These are phyloP conservation scores for Collybia sordida DNA, from an alignment of 768 basidiomycete species.

Conservation along the genomic window DNA sequence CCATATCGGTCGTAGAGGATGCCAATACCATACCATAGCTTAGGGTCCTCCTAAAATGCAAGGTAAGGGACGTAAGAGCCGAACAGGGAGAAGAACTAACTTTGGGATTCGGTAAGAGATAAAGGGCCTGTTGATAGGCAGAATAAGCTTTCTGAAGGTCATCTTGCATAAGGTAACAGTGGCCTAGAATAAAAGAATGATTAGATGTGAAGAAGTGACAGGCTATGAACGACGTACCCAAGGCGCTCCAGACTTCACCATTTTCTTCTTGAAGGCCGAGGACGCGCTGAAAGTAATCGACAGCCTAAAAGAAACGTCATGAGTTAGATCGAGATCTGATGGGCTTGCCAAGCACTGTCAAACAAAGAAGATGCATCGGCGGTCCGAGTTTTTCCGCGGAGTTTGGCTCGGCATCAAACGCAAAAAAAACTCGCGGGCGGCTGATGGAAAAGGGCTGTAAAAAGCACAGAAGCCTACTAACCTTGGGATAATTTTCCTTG, in stretches of 20 bases:
- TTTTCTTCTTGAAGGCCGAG: slow-evolving; percentile 91
- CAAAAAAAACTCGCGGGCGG: background rate
- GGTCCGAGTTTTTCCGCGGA: slow-evolving; percentile 37
- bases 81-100: slow-evolving; percentile 35
- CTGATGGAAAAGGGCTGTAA: background rate
- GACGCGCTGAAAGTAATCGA: slow-evolving; percentile 95
- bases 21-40: slow-evolving; percentile 99
- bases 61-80: slow-evolving; percentile 9
- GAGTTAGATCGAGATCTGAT: slow-evolving; percentile 24
- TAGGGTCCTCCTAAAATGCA: slow-evolving; percentile 78
- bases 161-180: slow-evolving; percentile 99
- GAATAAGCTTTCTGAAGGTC: slow-evolving; percentile 98
- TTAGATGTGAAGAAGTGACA: slow-evolving; percentile 14
- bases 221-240: slow-evolving; percentile 53
- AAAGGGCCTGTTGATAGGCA: slow-evolving; percentile 97
- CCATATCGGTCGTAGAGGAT: slow-evolving; percentile 99
- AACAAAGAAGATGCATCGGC: slow-evolving; percentile 25
- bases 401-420: slow-evolving; percentile 22
- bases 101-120: slow-evolving; percentile 94
- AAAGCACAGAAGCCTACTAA: slow-evolving; percentile 35
- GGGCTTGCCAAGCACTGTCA: slow-evolving; percentile 26
- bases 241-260: slow-evolving; percentile 97
- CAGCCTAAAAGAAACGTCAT: slow-evolving; percentile 67
- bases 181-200: slow-evolving; percentile 50
- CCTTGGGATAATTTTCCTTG: slow-evolving; percentile 97